phyloP scores from a whole-genome alignment of 257 asterid species.

The Primulina tabacum region DNA sequence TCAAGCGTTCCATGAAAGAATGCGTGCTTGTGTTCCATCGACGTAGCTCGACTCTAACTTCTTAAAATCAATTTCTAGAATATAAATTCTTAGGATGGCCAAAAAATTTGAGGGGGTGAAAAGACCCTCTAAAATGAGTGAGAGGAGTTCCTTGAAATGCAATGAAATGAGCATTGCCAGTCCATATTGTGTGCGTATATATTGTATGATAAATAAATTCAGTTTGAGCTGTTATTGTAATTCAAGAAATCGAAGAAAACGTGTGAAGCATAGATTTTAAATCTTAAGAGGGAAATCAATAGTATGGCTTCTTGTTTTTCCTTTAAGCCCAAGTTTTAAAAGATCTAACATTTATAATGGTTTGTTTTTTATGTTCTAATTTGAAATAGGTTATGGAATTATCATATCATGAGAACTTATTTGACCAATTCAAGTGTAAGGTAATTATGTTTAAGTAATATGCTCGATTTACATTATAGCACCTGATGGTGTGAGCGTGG shows the following conservation, averaged over 20 bases:
- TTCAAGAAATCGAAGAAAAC: slow-evolving; percentile 41
- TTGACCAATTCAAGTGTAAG: too few relatives aligned
- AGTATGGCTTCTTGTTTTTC: slow-evolving; percentile 32
- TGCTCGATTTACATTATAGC: too few relatives aligned
- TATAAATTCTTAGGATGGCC: neutral
- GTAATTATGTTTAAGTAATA: too few relatives aligned
- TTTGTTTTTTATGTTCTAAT: neutral
- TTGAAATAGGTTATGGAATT: neutral
- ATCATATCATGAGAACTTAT: too few relatives aligned
- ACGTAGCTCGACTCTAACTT: slow-evolving; percentile 12
- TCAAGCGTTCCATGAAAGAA: slow-evolving; percentile 89
- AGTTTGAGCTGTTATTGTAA: slow-evolving; percentile 37
- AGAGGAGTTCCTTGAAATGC: neutral
- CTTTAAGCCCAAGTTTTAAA: slow-evolving; percentile 67
- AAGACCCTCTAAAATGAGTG: slow-evolving; percentile 10
- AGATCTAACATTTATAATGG: neutral
- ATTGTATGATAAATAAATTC: slow-evolving; percentile 22
- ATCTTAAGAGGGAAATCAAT: slow-evolving; percentile 57
- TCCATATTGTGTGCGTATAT: slow-evolving; percentile 10
- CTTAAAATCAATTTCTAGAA: neutral
- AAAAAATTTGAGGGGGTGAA: neutral
- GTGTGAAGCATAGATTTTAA: slow-evolving; percentile 44
- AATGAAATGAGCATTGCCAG: slow-evolving; percentile 20
- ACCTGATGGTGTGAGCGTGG: too few relatives aligned
- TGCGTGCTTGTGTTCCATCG: slow-evolving; percentile 54